Evolutionary conservation across 441 rosid species (phyloP).

Genomic region (Pelargonium australe): DNA sequence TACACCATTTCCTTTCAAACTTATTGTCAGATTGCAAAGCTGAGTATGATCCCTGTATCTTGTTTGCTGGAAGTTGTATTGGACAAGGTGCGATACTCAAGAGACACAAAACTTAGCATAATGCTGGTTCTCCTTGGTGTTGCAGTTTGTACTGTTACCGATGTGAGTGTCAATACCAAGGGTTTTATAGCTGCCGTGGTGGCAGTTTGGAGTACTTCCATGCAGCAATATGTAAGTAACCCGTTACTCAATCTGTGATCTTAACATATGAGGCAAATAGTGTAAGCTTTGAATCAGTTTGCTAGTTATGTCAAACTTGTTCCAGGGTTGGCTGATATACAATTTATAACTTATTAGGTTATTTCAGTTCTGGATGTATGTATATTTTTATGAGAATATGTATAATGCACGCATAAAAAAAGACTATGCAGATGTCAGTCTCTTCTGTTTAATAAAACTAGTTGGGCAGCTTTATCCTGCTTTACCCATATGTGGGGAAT

Average conservation of each 20-base stretch:
- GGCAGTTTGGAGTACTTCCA: slow-evolving; percentile 72
- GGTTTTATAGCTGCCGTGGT: slow-evolving; percentile 59
- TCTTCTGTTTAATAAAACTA: not conserved
- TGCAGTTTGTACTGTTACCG: slow-evolving; percentile 68
- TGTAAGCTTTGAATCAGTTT: not conserved
- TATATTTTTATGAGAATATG: no score
- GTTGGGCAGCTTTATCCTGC: not conserved
- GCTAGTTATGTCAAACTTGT: not conserved
- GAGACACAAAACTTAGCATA: slow-evolving; percentile 72
- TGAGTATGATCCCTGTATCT: slow-evolving; percentile 73
- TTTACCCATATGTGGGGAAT: not conserved
- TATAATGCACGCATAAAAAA: not conserved
- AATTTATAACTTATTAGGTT: not conserved
- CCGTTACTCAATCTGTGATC: slow-evolving; percentile 7
- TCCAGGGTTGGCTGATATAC: not conserved
- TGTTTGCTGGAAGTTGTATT: slow-evolving; percentile 65
- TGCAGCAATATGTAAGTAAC: slow-evolving; percentile 63
- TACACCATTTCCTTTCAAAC: slow-evolving; percentile 13
- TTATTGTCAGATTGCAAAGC: slow-evolving; percentile 56
- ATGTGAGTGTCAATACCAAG: slow-evolving; percentile 64
- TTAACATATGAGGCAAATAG: not conserved
- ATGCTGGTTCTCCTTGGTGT: slow-evolving; percentile 61
- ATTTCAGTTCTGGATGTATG: not conserved
- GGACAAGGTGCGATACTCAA: slow-evolving; percentile 66
- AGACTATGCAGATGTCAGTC: not conserved